These are phyloP conservation scores for Prunus fruticosa DNA, from an alignment of 306 rosid genomes.

Conservation along the genomic window DNA sequence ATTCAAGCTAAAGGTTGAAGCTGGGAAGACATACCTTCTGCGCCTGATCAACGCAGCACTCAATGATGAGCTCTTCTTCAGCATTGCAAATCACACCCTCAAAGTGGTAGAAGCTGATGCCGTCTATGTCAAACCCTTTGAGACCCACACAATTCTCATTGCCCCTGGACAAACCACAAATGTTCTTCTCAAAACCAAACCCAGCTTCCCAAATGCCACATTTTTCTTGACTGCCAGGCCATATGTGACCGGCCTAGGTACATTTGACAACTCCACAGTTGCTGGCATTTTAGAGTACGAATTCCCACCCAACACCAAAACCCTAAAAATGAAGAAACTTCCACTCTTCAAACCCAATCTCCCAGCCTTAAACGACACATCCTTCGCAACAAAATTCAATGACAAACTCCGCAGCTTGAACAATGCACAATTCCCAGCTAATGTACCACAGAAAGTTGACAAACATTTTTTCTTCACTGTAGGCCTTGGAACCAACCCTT, in stretches of 20 bases:
- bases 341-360: conserved; percentile 37
- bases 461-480: conserved; percentile 46
- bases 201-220: conserved; percentile 40
- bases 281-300: conserved; percentile 46
- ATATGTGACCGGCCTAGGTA: conserved; percentile 42
- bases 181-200: conserved; percentile 45
- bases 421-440: conserved; percentile 35
- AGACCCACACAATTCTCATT: conserved; percentile 37
- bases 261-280: conserved; percentile 57
- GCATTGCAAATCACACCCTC: conserved; percentile 53
- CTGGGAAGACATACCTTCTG: conserved; percentile 41
- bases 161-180: conserved; percentile 59
- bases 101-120: conserved; percentile 50
- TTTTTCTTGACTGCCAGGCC: conserved; percentile 53
- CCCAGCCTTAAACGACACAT: conserved; percentile 49
- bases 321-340: conserved; percentile 18
- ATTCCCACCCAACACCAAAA: conserved; percentile 9
- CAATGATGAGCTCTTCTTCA: conserved; percentile 51
- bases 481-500: conserved; percentile 51
- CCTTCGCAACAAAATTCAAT: conserved; percentile 35
- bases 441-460: conserved; percentile 44
- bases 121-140: conserved; percentile 50
- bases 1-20: conserved; percentile 46
- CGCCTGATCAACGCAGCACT: conserved; percentile 55
- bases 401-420: conserved; percentile 39